phyloP scores from a whole-genome alignment of 2,329 filamentous ascomycete species.

The Dothistroma pini region DNA sequence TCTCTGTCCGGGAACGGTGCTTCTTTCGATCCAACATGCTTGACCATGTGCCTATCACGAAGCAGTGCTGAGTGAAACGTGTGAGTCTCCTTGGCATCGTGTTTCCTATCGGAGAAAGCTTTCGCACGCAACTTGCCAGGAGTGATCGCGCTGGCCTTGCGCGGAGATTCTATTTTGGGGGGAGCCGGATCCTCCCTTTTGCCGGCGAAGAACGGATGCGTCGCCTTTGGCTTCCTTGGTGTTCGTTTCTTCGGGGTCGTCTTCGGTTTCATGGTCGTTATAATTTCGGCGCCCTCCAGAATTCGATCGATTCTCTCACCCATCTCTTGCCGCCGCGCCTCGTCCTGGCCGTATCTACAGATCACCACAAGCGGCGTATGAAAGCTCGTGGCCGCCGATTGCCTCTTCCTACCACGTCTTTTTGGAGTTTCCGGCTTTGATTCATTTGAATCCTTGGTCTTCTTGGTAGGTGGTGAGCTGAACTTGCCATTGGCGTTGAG shows the following conservation, averaged over 20 bases:
- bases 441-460: conserved; percentile 19
- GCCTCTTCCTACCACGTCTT: conserved; percentile 30
- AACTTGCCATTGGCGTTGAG: conserved; percentile 46
- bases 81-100: conserved; percentile 20
- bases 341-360: conserved; percentile 53
- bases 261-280: not conserved
- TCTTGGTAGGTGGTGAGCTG: conserved; percentile 41
- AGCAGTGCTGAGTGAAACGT: conserved; percentile 29
- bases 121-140: conserved; percentile 44
- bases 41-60: conserved; percentile 43
- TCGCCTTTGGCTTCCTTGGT: conserved; percentile 32
- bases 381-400: conserved; percentile 20
- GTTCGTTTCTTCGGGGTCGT: conserved; percentile 22
- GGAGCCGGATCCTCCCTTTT: conserved; percentile 31
- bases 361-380: conserved; percentile 26
- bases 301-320: conserved; percentile 64
- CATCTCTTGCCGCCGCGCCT: conserved; percentile 45
- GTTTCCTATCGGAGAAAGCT: conserved; percentile 23
- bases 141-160: conserved; percentile 41
- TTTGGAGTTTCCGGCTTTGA: conserved; percentile 21
- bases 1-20: conserved; percentile 69
- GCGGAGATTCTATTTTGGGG: conserved; percentile 27
- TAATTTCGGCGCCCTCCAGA: conserved; percentile 40
- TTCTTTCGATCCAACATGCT: conserved; percentile 62
- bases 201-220: conserved; percentile 67